Conservation (phyloP, 2,329 filamentous ascomycete genomes). For the Alternaria solani region DNA sequence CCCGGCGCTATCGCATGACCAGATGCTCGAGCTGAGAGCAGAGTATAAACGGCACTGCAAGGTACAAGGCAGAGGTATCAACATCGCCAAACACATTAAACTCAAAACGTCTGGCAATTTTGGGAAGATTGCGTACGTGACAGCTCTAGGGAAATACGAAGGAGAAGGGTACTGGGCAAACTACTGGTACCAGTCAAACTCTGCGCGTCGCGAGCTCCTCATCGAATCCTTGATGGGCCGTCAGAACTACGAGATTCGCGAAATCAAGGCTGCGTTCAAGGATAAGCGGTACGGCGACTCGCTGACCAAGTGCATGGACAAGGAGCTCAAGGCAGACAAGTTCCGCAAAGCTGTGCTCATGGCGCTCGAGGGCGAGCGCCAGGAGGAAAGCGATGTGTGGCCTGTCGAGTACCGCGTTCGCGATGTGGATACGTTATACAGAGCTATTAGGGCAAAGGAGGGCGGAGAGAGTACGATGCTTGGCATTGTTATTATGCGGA, state of each 20-base stretch:
- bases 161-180: constrained; percentile 98
- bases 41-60: constrained; percentile 94
- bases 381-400: constrained; percentile 76
- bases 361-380: constrained; percentile 81
- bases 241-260: constrained; percentile 82
- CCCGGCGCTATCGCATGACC: constrained; percentile 83
- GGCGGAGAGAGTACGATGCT: constrained; percentile 91
- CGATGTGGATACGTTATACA: constrained; percentile 77
- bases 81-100: constrained; percentile 86
- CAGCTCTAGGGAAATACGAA: constrained; percentile 89
- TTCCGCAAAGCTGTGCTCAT: constrained; percentile 88
- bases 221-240: constrained; percentile 94
- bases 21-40: constrained; percentile 82
- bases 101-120: constrained; percentile 79
- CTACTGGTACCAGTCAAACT: constrained; percentile 93
- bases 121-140: constrained; percentile 91
- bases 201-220: constrained; percentile 82
- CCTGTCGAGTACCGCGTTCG: constrained; percentile 65
- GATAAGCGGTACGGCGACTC: constrained; percentile 92
- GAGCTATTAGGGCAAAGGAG: constrained; percentile 72
- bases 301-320: constrained; percentile 84
- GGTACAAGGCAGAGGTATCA: constrained; percentile 80
- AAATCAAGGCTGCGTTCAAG: constrained; percentile 86
- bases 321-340: constrained; percentile 93
- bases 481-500: constrained; percentile 79